These are phyloP conservation scores for Hymenoscyphus albidus DNA, from an alignment of 2,329 filamentous ascomycete genomes.

Conservation along the genomic window DNA sequence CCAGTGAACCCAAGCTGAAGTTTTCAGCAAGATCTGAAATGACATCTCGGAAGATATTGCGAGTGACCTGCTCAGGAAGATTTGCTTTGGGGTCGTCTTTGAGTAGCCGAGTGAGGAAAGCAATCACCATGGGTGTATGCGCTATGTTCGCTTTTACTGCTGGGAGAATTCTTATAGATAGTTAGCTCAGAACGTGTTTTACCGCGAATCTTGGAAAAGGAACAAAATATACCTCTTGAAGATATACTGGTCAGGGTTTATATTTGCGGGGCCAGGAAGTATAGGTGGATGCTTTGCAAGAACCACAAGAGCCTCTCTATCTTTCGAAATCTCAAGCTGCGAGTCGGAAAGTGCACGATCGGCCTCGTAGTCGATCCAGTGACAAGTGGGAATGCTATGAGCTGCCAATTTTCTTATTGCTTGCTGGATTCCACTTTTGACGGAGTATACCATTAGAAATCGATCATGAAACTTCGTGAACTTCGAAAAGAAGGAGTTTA, in stretches of 20 bases:
- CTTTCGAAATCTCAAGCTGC: slow-evolving; percentile 6
- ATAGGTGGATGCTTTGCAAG: background rate
- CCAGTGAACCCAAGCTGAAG: slow-evolving; percentile 7
- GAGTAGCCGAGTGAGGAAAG: slow-evolving; percentile 3
- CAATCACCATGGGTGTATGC: slow-evolving; percentile 4
- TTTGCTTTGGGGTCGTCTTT: no score
- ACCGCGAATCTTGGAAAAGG: no score
- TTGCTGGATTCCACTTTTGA: no score
- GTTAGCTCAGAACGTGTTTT: no score
- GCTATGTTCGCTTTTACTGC: slow-evolving; percentile 9
- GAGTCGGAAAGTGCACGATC: slow-evolving; percentile 3
- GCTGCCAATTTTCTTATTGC: no score
- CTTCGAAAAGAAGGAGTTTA: background rate
- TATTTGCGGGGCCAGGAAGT: no score
- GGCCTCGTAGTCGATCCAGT: slow-evolving; percentile 11
- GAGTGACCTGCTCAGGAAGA: background rate
- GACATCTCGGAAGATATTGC: slow-evolving; percentile 11
- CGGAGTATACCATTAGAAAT: slow-evolving; percentile 8
- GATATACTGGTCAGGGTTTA: slow-evolving; percentile 1
- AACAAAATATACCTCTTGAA: slow-evolving; percentile 15
- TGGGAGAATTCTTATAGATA: slow-evolving; percentile 6
- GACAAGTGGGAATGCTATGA: no score
- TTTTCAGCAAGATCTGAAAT: slow-evolving; percentile 10
- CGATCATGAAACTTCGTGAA: slow-evolving; percentile 7
- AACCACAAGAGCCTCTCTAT: slow-evolving; percentile 12